A percentile compares a stretch with the other conserved stretches of the same genome.
These are phyloP conservation scores for Ballota nigra DNA, from an alignment of 257 asterid genomes.

Conservation along the genomic window DNA sequence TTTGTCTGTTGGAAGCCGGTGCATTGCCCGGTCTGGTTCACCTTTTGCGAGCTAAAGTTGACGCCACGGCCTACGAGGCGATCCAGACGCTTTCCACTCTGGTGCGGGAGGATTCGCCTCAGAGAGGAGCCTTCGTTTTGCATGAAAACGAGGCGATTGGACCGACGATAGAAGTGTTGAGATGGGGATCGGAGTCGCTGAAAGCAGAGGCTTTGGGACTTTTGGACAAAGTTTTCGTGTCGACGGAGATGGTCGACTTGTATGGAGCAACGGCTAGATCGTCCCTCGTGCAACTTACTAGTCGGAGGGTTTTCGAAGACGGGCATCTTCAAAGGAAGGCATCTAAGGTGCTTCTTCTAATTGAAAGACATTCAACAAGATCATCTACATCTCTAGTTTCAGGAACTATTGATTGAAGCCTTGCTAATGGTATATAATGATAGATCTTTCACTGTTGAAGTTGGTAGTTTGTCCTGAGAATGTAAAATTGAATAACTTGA, in stretches of 20 bases:
- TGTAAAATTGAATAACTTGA: background rate
- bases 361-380: slow-evolving; percentile 53
- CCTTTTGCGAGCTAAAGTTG: slow-evolving; percentile 39
- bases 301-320: slow-evolving; percentile 43
- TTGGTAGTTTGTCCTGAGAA: background rate
- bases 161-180: slow-evolving; percentile 43
- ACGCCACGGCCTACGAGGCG: slow-evolving; percentile 61
- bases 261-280: slow-evolving; percentile 40
- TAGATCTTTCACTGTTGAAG: background rate
- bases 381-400: slow-evolving; percentile 42
- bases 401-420: slow-evolving; percentile 26
- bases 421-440: background rate
- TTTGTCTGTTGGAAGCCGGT: slow-evolving; percentile 48
- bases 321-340: slow-evolving; percentile 66
- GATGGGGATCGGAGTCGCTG: slow-evolving; percentile 59
- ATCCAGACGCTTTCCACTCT: slow-evolving; percentile 65
- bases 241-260: slow-evolving; percentile 52
- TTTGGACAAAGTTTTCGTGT: slow-evolving; percentile 46
- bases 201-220: slow-evolving; percentile 53
- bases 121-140: slow-evolving; percentile 48
- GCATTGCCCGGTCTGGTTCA: slow-evolving; percentile 46
- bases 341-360: slow-evolving; percentile 46
- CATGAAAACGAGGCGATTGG: slow-evolving; percentile 44
- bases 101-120: slow-evolving; percentile 58
- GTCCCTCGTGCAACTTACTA: slow-evolving; percentile 46